A percentile compares a stretch with the other conserved stretches of the same genome.
phyloP scores from a whole-genome alignment of 1,284 basidiomycete species.

The Testicularia cyperi region DNA sequence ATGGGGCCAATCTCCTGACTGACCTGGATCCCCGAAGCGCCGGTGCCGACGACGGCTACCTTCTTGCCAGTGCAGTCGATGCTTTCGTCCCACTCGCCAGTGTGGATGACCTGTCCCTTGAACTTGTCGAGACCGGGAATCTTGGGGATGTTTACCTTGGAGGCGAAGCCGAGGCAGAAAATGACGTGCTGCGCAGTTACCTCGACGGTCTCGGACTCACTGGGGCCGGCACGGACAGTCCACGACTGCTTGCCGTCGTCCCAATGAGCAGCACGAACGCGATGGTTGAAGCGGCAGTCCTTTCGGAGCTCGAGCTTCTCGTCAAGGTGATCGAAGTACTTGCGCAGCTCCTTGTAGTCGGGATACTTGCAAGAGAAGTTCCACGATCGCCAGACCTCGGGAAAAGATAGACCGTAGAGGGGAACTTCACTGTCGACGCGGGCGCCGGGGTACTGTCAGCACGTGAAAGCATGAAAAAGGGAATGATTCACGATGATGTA shows the following conservation, averaged over 20 bases:
- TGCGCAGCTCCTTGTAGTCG: conserved; percentile 37
- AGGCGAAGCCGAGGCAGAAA: conserved; percentile 42
- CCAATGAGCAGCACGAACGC: conserved; percentile 36
- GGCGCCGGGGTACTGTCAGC: conserved; percentile 29
- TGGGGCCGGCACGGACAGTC: conserved; percentile 30
- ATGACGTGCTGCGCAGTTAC: conserved; percentile 38
- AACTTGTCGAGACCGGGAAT: conserved; percentile 64
- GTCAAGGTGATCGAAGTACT: conserved; percentile 41
- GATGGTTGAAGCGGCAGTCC: conserved; percentile 40
- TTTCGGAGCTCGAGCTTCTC: conserved; percentile 38
- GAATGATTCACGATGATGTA: too few species aligned
- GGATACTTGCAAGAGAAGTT: conserved; percentile 42
- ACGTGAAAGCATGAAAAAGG: too few species aligned
- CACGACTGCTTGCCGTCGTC: conserved; percentile 19
- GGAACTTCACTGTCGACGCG: conserved; percentile 42
- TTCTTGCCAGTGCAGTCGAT: conserved; percentile 65
- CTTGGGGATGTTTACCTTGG: conserved; percentile 61
- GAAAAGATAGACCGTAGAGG: conserved; percentile 37
- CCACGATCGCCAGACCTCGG: conserved; percentile 36
- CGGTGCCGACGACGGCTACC: conserved; percentile 70
- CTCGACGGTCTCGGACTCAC: conserved; percentile 10
- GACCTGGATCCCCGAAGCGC: conserved; percentile 65
- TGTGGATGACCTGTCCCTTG: conserved; percentile 66
- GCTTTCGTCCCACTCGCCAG: conserved; percentile 67
- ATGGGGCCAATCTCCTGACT: conserved; percentile 55